A percentile compares a stretch with the other conserved stretches of the same genome.
These are phyloP conservation scores for Canavalia gladiata DNA, from an alignment of 306 rosid species.

Conservation along the genomic window DNA sequence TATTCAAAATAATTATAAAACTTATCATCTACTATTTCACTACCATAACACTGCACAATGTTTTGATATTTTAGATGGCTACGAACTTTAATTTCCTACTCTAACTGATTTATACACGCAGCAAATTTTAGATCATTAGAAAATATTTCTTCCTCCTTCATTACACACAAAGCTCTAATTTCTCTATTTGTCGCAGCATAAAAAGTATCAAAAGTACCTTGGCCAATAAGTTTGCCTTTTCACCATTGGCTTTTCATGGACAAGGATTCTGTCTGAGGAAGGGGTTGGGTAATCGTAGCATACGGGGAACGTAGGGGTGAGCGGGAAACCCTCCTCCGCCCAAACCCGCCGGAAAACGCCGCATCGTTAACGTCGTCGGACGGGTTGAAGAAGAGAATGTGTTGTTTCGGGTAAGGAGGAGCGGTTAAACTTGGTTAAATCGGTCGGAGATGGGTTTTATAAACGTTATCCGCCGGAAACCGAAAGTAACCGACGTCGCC, in stretches of 20 bases:
- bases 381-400: too few species aligned
- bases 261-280: constrained; percentile 59
- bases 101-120: constrained; percentile 89
- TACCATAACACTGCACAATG: constrained; percentile 94
- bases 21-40: constrained; percentile 86
- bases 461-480: too few species aligned
- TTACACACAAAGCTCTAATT: constrained; percentile 97
- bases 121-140: constrained; percentile 92
- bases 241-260: constrained; percentile 86
- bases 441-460: too few species aligned
- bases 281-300: constrained; percentile 48
- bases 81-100: constrained; percentile 97
- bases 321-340: too few species aligned
- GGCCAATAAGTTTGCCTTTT: constrained; percentile 97
- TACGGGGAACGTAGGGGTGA: too few species aligned
- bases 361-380: too few species aligned
- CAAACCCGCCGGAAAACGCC: too few species aligned
- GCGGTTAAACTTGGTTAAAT: too few species aligned
- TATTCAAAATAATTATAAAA: constrained; percentile 91
- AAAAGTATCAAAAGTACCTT: constrained; percentile 97
- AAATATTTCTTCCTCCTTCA: constrained; percentile 94
- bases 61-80: constrained; percentile 89
- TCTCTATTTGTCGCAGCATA: constrained; percentile 92
- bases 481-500: too few species aligned
- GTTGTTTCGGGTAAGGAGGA: too few species aligned